Base-by-base conservation (phyloP, 257 asterid species). In the Anisodus acutangulus region DNA sequence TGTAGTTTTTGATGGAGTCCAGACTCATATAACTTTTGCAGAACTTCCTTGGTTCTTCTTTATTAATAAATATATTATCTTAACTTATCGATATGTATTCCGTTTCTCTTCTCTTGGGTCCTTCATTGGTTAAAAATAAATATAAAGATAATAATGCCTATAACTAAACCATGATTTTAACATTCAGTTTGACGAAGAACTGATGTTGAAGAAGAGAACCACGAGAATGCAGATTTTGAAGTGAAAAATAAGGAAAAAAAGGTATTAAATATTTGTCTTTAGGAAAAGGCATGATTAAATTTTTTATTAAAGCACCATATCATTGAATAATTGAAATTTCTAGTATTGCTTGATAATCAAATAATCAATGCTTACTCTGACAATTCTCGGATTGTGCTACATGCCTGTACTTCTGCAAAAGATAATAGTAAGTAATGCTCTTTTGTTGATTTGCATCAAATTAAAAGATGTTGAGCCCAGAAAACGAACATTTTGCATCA, bases 191-290 rank as follows among this genome's bases (percentile, higher is more conserved):
- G 49, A 35, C 7, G 43, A 67, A 35, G 47, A 67, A 37, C 49
- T 67, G 74, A 13, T 67, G 74, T 13, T 67, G 74, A 67, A 67
- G 47, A 35, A 67, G 74, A 67, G 74, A 67, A 35, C 5, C 74
- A 67, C 16, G 49, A 13, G 11, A 67, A 67, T 35, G 74, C 31
- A 37, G 49, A 35, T 35, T 37, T 67, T 67, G 22, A 67, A 67
- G 74, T 37, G 49, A 67, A 67, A 66, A 12, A 35, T 67, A 12
- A 15, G 3, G 15, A 55, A 16, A 15, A 55, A 15, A 55, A 22
- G 64, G 64, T 58, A 37, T 15, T 68, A 39, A 68, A 68, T 39
- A 15, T 39, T 37, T 69, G 8, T 13, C 7, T 69, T 69, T 16
- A 69, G 54, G 54, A 41, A 16, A 69, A 39, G 4, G 11, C 22